Evolutionary conservation across 2,329 filamentous ascomycete species (phyloP).

Genomic region (Fusarium tuaranense): DNA sequence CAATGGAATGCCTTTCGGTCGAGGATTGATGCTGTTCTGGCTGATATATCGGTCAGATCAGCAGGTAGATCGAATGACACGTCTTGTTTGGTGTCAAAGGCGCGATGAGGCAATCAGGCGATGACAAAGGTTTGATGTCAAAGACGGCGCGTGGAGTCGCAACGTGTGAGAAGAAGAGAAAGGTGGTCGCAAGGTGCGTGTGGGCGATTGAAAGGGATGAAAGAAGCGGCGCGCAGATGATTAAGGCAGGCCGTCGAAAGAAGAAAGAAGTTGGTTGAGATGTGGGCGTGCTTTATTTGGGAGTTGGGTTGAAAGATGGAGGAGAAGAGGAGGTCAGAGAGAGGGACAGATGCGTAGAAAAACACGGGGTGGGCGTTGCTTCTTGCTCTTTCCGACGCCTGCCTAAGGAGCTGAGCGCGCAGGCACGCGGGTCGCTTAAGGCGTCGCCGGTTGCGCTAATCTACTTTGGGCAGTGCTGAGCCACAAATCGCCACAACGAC

Average conservation of each 20-base stretch:
- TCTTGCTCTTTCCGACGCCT: slow-evolving; percentile 33
- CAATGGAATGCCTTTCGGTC: slow-evolving; percentile 14
- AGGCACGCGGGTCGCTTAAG: slow-evolving; percentile 21
- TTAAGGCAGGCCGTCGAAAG: slow-evolving; percentile 27
- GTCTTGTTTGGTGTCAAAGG: slow-evolving; percentile 23
- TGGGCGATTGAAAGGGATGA: slow-evolving; percentile 17
- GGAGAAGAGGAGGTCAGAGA: slow-evolving; percentile 18
- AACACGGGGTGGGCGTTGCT: slow-evolving; percentile 44
- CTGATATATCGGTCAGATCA: slow-evolving; percentile 41
- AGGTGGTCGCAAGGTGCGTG: slow-evolving; percentile 23
- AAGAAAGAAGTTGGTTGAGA: slow-evolving; percentile 32
- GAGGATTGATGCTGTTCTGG: slow-evolving; percentile 34
- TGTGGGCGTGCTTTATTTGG: slow-evolving; percentile 31
- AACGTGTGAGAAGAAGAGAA: slow-evolving; percentile 11
- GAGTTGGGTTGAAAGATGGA: slow-evolving; percentile 34
- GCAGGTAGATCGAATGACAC: slow-evolving; percentile 36
- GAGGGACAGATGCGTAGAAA: slow-evolving; percentile 35
- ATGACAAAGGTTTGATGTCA: slow-evolving; percentile 15
- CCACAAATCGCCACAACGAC: slow-evolving; percentile 36
- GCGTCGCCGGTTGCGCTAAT: slow-evolving; percentile 29
- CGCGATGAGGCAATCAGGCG: slow-evolving; percentile 10
- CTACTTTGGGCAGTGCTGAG: slow-evolving; percentile 15
- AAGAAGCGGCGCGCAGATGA: slow-evolving; percentile 31
- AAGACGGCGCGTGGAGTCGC: slow-evolving; percentile 25
- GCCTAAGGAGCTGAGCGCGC: slow-evolving; percentile 31